Evolutionary conservation across 352 stramenopile genomes (phyloP).

Genomic region (Achlya hypogyna): DNA sequence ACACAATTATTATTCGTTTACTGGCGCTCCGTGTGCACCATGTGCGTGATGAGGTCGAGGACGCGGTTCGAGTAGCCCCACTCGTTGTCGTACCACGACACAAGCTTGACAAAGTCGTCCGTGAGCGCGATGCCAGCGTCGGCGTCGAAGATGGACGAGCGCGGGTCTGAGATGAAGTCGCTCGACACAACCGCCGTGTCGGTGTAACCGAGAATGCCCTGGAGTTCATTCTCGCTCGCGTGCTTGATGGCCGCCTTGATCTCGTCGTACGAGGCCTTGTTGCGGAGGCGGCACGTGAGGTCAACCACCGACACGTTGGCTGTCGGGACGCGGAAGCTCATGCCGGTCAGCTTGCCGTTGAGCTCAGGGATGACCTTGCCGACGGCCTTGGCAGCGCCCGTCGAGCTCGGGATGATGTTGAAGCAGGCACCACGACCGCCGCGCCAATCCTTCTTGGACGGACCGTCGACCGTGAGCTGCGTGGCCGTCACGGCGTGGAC

Average conservation of each 20-base stretch:
- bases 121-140: constrained; percentile 96
- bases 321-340: constrained; percentile 88
- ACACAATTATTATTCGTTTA: not conserved
- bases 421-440: constrained; percentile 94
- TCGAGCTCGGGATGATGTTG: constrained; percentile 99
- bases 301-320: constrained; percentile 87
- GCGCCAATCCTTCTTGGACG: constrained; percentile 98
- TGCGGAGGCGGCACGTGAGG: constrained; percentile 72
- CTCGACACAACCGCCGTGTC: constrained; percentile 95
- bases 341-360: constrained; percentile 89
- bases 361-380: constrained; percentile 96
- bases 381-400: constrained; percentile 96
- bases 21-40: constrained; percentile 81
- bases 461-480: constrained; percentile 96
- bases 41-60: constrained; percentile 96
- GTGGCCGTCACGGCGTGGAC: constrained; percentile 98
- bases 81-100: constrained; percentile 99
- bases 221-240: constrained; percentile 90
- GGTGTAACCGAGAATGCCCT: constrained; percentile 97
- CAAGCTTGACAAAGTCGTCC: constrained; percentile 97
- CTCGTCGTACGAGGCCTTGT: constrained; percentile 94
- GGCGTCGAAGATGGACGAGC: constrained; percentile 97
- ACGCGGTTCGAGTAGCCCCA: constrained; percentile 97
- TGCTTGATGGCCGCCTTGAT: constrained; percentile 95
- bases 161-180: constrained; percentile 95